These are phyloP conservation scores for Acer negundo DNA, from an alignment of 345 rosid species.

Conservation along the genomic window DNA sequence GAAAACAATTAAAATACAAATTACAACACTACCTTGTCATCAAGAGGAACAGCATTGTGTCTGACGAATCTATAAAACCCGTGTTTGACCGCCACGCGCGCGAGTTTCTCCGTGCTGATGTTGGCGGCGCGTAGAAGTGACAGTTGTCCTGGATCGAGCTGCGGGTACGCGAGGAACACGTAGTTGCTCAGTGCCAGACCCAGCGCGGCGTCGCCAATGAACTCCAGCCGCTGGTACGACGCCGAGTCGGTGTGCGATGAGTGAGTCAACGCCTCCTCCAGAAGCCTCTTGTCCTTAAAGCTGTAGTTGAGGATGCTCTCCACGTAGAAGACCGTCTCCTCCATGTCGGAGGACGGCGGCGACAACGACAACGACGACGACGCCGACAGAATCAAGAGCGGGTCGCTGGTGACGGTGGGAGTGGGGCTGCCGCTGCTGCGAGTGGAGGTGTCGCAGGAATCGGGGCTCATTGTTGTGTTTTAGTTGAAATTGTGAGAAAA, in stretches of 20 bases:
- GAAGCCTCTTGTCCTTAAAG: constrained; percentile 47
- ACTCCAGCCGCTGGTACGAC: constrained; percentile 78
- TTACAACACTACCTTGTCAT: constrained; percentile 42
- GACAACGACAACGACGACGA: neutral
- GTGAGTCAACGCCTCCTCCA: constrained; percentile 73
- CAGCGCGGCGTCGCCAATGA: constrained; percentile 70
- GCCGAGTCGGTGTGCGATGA: constrained; percentile 42
- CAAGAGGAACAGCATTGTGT: constrained; percentile 45
- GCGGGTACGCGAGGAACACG: constrained; percentile 53
- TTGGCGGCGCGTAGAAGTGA: constrained; percentile 65
- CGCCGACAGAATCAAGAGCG: neutral
- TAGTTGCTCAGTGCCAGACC: constrained; percentile 51
- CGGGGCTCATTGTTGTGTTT: neutral
- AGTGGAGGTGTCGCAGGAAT: neutral
- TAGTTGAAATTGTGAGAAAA: too few species aligned
- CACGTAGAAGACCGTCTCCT: constrained; percentile 38
- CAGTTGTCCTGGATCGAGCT: constrained; percentile 52
- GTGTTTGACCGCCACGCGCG: constrained; percentile 66
- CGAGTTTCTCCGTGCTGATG: constrained; percentile 77
- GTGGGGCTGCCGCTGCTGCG: neutral
- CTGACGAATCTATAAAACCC: constrained; percentile 47
- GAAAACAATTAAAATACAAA: neutral
- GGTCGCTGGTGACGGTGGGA: neutral
- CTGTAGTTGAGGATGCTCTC: constrained; percentile 55
- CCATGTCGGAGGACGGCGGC: constrained; percentile 35